Base-by-base conservation (phyloP, 2,329 filamentous ascomycete species). In the Geosmithia putterillii region DNA sequence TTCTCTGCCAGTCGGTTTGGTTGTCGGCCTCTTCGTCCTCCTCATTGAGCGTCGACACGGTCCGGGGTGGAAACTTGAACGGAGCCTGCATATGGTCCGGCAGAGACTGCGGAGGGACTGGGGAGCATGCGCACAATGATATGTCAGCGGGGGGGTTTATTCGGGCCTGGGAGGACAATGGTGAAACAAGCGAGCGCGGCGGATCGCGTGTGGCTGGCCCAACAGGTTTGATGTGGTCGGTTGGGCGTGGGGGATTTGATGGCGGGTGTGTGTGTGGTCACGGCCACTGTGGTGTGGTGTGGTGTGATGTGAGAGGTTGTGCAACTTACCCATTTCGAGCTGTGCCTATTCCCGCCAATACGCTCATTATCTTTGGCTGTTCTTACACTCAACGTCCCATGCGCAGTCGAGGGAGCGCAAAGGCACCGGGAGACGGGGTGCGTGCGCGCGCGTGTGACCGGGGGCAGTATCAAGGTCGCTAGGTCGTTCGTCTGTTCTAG, bases 81-180 rank as follows among this genome's bases (percentile, higher is more conserved):
- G 67, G 61, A 54, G 76, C 71, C 57, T 68, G 64, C 51, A 64
- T 57, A 56, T 72, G 69, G 56, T 77, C 74, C 59, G 71, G 68
- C 66, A 70, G 63, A 64, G 71, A 67, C 67, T 76, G 73, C 60
- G 73, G 75, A 67, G 71, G 70, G 66, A 72, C 74, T 78, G 47
- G 43, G 49, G 45, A 6, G 15, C 28, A 32, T 10, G 23, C 23
- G 21, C 21, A 38, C 12, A 38, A 39, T 12, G 21, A 28, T 28
- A 38, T 18, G 36, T 41, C 39, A 41, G 39, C 35, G 23, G 7
- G 9, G 22, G 23, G 14, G 17, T n/a, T n/a, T n/a, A n/a, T n/a
- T n/a, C 23, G 23, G 23, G 6, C 7, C 10, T 32, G 28, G 22
- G 14, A 7, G 15, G 40, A 7, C 14, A n/a, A 20, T 42, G 17